These are phyloP conservation scores for Salix viminalis DNA, from an alignment of 345 rosid species.

Conservation along the genomic window DNA sequence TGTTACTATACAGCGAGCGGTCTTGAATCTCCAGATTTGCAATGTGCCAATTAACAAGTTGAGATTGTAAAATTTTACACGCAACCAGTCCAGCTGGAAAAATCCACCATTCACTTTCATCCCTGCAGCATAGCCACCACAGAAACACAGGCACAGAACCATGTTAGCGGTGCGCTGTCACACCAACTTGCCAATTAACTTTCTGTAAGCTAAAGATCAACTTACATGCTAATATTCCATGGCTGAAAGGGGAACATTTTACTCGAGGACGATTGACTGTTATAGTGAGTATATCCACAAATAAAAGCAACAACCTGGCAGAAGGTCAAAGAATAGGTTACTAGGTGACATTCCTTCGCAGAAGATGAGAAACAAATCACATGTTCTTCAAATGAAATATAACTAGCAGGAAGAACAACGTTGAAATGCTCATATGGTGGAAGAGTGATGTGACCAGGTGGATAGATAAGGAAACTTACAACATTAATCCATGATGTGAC, in stretches of 20 bases:
- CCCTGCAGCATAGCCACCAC: constrained; percentile 55
- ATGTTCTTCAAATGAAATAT: not conserved
- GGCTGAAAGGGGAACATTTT: constrained; percentile 73
- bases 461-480: constrained; percentile 46
- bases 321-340: constrained; percentile 2
- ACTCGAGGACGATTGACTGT: constrained; percentile 55
- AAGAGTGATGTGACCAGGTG: not conserved
- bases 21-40: constrained; percentile 99
- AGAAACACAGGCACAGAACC: not conserved
- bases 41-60: constrained; percentile 89
- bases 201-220: constrained; percentile 7
- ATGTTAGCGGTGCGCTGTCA: not conserved
- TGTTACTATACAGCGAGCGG: constrained; percentile 89
- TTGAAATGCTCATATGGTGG: not conserved
- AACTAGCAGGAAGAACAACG: not conserved
- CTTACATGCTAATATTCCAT: constrained; percentile 98
- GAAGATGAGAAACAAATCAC: not conserved
- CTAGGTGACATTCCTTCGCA: not conserved
- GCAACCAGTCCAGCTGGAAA: constrained; percentile 86
- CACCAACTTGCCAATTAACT: not conserved
- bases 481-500: constrained; percentile 78
- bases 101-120: constrained; percentile 99
- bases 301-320: constrained; percentile 77
- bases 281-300: constrained; percentile 86
- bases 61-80: constrained; percentile 86